Evolutionary conservation across 2,329 filamentous ascomycete species (phyloP), one percentile per base, ranked within the genome.

Genomic region (Pseudocercospora eumusae): DNA sequence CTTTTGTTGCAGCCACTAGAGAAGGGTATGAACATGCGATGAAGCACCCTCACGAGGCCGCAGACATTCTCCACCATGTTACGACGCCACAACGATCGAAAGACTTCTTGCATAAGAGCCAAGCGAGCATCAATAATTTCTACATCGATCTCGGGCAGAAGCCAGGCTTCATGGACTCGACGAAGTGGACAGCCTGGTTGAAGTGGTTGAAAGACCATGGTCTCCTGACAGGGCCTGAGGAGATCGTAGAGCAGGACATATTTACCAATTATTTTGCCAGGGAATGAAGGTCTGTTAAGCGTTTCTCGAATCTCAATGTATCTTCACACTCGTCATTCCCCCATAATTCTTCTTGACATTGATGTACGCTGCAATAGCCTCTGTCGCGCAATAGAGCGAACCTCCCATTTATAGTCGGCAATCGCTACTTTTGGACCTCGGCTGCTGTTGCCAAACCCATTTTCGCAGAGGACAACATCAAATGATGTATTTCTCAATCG

Each of bases 41-140:
- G 15, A 56, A 59, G 18, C 59, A 69, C 47, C 61, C 66, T 9
- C 49, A 65, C n/a, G 60, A 65, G 9, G 69, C 66, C 1, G 68
- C 63, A 23, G 58, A 58, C 7, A 44, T 66, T 8, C 49, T 72
- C 21, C 27, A 57, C 7, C 44, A 47, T 23, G 59, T 69, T 36
- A 68, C 64, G 23, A 33, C 53, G 20, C 71, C 71, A 11, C 59
- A 57, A 50, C 62, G 66, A 23, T 66, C 64, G 8, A 57, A 64
- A 36, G 65, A 68, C 18, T 74, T 74, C 58, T 62, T 74, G 53
- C 49, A 45, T 15, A 63, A 60, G 53, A 74, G 72, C 56, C 73
- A 74, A 60, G 44, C 62, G 50, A 61, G 61, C 25, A 70, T 74
- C 64, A 74, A 74, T 56, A 54, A 65, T 9, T 73, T 64, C 61